Conservation (phyloP, 2,329 filamentous ascomycete species). For the Trichoderma sp. region DNA sequence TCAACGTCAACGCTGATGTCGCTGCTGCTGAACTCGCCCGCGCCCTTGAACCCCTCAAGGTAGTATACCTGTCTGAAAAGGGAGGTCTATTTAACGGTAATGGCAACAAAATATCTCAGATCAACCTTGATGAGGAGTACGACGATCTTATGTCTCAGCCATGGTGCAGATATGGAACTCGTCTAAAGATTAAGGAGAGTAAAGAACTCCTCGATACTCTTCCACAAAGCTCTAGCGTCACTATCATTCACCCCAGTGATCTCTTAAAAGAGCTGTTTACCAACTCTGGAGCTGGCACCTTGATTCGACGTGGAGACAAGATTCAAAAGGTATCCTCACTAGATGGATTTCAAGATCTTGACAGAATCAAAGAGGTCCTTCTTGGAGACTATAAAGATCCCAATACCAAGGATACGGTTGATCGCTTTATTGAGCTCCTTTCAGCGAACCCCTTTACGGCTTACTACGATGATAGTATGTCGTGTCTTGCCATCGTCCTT, state of each 20-base stretch:
- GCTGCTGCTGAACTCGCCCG: slow-evolving; percentile 13
- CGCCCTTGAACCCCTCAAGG: slow-evolving; percentile 4
- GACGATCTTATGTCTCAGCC: slow-evolving; percentile 8
- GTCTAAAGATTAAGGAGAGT: slow-evolving; percentile 9
- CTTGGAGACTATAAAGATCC: neutral
- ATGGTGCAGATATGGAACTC: slow-evolving; percentile 3
- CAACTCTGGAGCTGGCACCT: slow-evolving; percentile 2
- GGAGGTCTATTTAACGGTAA: neutral
- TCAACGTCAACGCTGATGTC: slow-evolving; percentile 5
- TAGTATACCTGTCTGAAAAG: slow-evolving; percentile 2
- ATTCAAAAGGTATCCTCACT: slow-evolving; percentile 8
- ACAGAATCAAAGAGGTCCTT: neutral
- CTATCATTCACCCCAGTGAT: slow-evolving; percentile 6
- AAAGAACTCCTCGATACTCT: slow-evolving; percentile 3
- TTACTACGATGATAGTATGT: slow-evolving; percentile 6
- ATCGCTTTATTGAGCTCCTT: neutral
- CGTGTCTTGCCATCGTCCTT: neutral
- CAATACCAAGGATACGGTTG: neutral
- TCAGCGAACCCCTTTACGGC: neutral
- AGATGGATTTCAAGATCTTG: neutral
- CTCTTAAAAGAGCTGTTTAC: slow-evolving; percentile 8
- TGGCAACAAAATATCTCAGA: slow-evolving; percentile 6
- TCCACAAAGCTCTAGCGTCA: slow-evolving; percentile 5
- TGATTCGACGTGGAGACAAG: slow-evolving; percentile 5
- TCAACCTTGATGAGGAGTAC: slow-evolving; percentile 4